A percentile compares a stretch with the other conserved stretches of the same genome.
Evolutionary conservation across 1,284 basidiomycete species (phyloP).

Genomic region (Cystobasidiaceae sp.): DNA sequence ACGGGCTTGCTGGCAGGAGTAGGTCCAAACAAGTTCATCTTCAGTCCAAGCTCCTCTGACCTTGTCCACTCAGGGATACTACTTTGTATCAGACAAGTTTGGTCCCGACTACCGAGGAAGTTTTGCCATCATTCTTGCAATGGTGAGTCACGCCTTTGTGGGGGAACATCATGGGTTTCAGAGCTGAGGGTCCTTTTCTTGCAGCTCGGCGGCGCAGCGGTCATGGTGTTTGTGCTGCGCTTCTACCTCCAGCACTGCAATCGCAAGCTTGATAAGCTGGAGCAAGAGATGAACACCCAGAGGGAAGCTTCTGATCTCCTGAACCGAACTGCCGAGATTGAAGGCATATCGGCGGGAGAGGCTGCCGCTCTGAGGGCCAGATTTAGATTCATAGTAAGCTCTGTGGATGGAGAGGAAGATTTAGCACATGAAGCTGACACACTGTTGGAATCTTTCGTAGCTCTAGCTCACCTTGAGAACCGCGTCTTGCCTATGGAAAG

Average conservation of each 20-base stretch:
- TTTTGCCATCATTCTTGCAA: neutral
- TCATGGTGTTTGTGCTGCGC: neutral
- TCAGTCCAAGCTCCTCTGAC: neutral
- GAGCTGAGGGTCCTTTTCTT: too few species aligned
- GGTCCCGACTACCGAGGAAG: neutral
- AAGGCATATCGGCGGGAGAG: neutral
- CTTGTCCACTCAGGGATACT: neutral
- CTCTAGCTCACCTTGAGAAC: too few species aligned
- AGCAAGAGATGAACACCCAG: neutral
- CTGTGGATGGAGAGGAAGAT: too few species aligned
- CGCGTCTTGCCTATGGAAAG: too few species aligned
- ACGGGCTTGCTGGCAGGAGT: neutral
- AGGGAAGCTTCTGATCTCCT: neutral
- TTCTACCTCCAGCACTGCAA: neutral
- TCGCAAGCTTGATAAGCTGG: neutral
- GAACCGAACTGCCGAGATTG: neutral
- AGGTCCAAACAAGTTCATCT: neutral
- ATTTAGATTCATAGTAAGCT: too few species aligned
- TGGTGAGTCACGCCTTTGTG: too few species aligned
- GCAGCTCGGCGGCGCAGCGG: neutral
- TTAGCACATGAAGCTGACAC: too few species aligned
- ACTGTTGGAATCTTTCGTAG: too few species aligned
- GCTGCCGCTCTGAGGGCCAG: neutral
- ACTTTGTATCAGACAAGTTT: neutral
- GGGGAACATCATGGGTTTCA: too few species aligned